A percentile compares a stretch with the other conserved stretches of the same genome.
Conservation (phyloP, 306 rosid species). For the Castanea crenata region DNA sequence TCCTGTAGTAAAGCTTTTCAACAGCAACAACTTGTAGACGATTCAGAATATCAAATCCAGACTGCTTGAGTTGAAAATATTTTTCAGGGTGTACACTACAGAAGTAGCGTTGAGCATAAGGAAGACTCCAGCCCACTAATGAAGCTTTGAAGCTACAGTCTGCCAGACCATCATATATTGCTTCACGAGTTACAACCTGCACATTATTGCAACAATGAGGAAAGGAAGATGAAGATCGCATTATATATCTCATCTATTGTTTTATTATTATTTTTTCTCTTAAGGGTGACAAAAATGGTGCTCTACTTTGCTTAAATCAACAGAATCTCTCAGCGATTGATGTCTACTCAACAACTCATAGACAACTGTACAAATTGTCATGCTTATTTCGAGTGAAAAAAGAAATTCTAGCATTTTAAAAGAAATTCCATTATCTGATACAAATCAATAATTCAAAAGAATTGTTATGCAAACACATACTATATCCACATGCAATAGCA, state of each 20-base stretch:
- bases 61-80: conserved; percentile 66
- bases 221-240: background rate
- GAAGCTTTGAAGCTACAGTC: conserved; percentile 56
- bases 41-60: conserved; percentile 50
- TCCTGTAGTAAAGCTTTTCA: conserved; percentile 70
- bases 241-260: background rate
- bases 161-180: conserved; percentile 57
- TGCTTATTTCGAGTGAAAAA: background rate
- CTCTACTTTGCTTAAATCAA: background rate
- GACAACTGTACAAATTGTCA: background rate
- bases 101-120: conserved; percentile 89
- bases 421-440: background rate
- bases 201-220: conserved; percentile 15
- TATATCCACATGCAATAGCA: background rate
- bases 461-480: background rate
- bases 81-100: conserved; percentile 45
- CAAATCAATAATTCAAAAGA: background rate
- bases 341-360: background rate
- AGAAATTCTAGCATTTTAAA: background rate
- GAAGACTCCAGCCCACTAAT: conserved; percentile 80
- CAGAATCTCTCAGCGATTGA: background rate
- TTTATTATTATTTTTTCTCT: background rate
- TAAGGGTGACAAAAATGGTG: background rate
- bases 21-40: conserved; percentile 66
- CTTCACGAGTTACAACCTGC: conserved; percentile 90